These are phyloP conservation scores for Leccinum subtestaceum DNA, from an alignment of 768 basidiomycete species.

Conservation along the genomic window DNA sequence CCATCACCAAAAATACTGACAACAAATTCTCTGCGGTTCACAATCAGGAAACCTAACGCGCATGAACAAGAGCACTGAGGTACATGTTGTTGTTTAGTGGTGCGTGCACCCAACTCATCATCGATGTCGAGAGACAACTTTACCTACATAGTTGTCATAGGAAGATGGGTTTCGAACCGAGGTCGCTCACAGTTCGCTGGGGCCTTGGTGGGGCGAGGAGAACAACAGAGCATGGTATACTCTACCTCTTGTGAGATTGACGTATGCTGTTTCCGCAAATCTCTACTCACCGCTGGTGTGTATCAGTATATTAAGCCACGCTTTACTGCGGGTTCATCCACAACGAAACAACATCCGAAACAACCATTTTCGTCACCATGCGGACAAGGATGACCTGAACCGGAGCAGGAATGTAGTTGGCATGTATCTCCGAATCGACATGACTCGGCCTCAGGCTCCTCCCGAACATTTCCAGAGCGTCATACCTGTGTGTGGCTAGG, in stretches of 20 bases:
- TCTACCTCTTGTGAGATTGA: not conserved
- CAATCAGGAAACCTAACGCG: not conserved
- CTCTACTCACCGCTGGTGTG: constrained; percentile 1
- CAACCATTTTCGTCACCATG: no score
- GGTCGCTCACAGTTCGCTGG: constrained; percentile 18
- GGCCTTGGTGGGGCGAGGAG: not conserved
- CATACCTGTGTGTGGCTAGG: no score
- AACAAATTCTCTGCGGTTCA: not conserved
- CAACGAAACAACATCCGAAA: not conserved
- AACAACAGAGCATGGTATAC: not conserved
- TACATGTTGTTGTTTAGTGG: constrained; percentile 17
- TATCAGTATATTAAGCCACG: no score
- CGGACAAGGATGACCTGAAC: no score
- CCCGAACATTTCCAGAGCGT: no score
- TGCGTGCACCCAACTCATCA: constrained; percentile 5
- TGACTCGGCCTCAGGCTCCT: no score
- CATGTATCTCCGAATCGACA: no score
- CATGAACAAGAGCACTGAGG: constrained; percentile 18
- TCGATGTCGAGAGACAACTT: not conserved
- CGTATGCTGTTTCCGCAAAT: not conserved
- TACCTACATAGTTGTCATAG: constrained; percentile 4
- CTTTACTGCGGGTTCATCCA: constrained; percentile 2
- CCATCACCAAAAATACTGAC: not conserved
- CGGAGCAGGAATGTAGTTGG: no score
- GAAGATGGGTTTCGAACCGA: constrained; percentile 11